Percentiles rank a stretch among this genome's conserved stretches.
These are phyloP conservation scores for Hanseniaspora hatyaiensis DNA, from an alignment of 805 yeast genomes.

Conservation along the genomic window DNA sequence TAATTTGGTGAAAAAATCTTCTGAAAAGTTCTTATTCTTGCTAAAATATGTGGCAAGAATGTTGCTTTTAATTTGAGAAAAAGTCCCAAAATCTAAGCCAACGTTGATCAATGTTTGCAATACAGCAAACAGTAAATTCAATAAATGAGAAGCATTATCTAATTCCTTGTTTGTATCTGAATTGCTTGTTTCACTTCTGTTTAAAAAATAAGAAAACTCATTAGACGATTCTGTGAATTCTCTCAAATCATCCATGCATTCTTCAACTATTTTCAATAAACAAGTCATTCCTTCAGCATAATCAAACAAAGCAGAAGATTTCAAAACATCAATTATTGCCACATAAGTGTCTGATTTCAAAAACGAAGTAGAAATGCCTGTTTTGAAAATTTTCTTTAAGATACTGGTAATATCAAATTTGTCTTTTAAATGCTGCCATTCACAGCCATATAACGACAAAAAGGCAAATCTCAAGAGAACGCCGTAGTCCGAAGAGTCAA, in stretches of 20 bases:
- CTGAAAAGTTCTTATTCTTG: conserved; percentile 10
- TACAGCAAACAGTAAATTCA: conserved; percentile 26
- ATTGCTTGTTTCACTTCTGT: conserved; percentile 24
- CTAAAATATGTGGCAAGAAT: conserved; percentile 25
- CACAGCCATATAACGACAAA: conserved; percentile 11
- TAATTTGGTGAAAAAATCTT: not conserved
- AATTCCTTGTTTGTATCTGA: not conserved
- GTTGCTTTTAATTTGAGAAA: conserved; percentile 36
- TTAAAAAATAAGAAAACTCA: not conserved
- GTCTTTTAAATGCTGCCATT: conserved; percentile 1
- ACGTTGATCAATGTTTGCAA: conserved; percentile 45
- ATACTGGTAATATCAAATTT: not conserved
- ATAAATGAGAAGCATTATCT: not conserved
- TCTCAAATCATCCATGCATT: conserved; percentile 26
- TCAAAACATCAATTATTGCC: conserved; percentile 11
- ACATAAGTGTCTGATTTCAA: conserved; percentile 13
- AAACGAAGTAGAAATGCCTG: conserved; percentile 1
- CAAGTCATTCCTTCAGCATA: conserved; percentile 22
- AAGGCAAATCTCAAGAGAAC: conserved; percentile 1
- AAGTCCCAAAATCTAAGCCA: conserved; percentile 41
- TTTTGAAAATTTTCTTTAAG: conserved; percentile 4
- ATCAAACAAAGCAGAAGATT: not conserved
- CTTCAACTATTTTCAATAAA: conserved; percentile 29
- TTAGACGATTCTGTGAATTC: no score
- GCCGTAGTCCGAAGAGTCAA: conserved; percentile 10